A percentile compares a stretch with the other conserved stretches of the same genome.
These are phyloP conservation scores for Boletus pseudo-olivaceus DNA, from an alignment of 768 basidiomycete genomes.

Conservation along the genomic window DNA sequence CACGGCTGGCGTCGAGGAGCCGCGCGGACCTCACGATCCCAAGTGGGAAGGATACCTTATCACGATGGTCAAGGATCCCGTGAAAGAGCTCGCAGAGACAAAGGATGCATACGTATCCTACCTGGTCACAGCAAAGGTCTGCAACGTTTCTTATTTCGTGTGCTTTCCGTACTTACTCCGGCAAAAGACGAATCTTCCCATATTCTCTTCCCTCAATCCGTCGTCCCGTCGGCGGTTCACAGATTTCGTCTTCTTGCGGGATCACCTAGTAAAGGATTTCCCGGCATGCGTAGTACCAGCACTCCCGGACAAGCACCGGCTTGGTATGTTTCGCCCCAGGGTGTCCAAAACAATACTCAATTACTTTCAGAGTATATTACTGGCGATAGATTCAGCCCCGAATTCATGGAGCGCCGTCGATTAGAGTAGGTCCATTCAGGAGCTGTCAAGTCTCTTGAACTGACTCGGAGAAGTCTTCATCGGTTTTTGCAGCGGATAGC, in stretches of 20 bases:
- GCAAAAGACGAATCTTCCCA: slow-evolving; percentile 81
- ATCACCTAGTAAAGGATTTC: slow-evolving; percentile 86
- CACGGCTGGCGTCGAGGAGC: slow-evolving; percentile 64
- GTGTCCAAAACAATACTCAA: not conserved
- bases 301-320: slow-evolving; percentile 92
- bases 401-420: slow-evolving; percentile 93
- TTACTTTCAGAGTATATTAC: slow-evolving; percentile 82
- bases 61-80: slow-evolving; percentile 83
- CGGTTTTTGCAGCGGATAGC: slow-evolving; percentile 87
- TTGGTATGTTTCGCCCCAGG: slow-evolving; percentile 57
- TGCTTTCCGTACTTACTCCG: slow-evolving; percentile 7
- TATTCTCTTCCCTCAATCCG: slow-evolving; percentile 74
- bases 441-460: not conserved
- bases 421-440: slow-evolving; percentile 60
- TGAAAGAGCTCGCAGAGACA: slow-evolving; percentile 94
- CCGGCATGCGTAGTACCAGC: slow-evolving; percentile 98
- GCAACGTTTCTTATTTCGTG: slow-evolving; percentile 14
- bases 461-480: slow-evolving; percentile 59
- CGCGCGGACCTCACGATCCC: slow-evolving; percentile 67
- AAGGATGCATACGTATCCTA: slow-evolving; percentile 98
- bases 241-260: slow-evolving; percentile 92
- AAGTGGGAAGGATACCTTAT: slow-evolving; percentile 90
- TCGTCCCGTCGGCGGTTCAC: slow-evolving; percentile 87
- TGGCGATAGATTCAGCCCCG: slow-evolving; percentile 94
- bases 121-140: slow-evolving; percentile 82